Percentiles rank a stretch among this genome's conserved stretches.
phyloP scores from a whole-genome alignment of 1,284 basidiomycete species.

The Rhodotorula mucilaginosa region DNA sequence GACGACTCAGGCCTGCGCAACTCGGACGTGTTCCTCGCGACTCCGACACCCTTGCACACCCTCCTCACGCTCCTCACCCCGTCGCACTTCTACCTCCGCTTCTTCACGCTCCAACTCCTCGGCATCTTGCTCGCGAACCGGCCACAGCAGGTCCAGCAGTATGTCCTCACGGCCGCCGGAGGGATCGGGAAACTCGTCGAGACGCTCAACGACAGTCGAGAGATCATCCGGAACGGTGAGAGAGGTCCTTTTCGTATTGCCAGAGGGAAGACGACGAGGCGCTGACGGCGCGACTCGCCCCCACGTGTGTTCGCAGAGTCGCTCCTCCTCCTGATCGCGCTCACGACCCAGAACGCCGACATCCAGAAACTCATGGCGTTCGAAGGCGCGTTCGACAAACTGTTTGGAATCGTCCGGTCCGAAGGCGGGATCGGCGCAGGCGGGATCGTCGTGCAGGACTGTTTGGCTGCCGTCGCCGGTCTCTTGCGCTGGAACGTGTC shows the following conservation, averaged over 20 bases:
- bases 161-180: constrained; percentile 78
- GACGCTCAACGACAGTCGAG: constrained; percentile 72
- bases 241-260: constrained; percentile 20
- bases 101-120: constrained; percentile 80
- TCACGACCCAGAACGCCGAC: constrained; percentile 83
- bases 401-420: constrained; percentile 80
- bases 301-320: constrained; percentile 41
- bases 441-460: constrained; percentile 81
- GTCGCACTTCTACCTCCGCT: constrained; percentile 78
- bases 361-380: constrained; percentile 97
- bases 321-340: constrained; percentile 74
- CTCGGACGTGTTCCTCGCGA: constrained; percentile 66
- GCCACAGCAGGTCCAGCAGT: constrained; percentile 74
- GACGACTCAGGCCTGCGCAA: constrained; percentile 71
- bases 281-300: constrained; percentile 47
- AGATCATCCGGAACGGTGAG: constrained; percentile 76
- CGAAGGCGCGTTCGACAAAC: constrained; percentile 92
- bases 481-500: constrained; percentile 89
- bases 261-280: neutral
- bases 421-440: constrained; percentile 89
- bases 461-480: constrained; percentile 76
- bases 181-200: constrained; percentile 68
- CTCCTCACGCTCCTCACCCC: constrained; percentile 68
- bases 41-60: constrained; percentile 69
- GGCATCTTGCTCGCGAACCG: constrained; percentile 74